Base-by-base conservation (phyloP, 805 yeast species). In the Teunomyces aglyptinius region DNA sequence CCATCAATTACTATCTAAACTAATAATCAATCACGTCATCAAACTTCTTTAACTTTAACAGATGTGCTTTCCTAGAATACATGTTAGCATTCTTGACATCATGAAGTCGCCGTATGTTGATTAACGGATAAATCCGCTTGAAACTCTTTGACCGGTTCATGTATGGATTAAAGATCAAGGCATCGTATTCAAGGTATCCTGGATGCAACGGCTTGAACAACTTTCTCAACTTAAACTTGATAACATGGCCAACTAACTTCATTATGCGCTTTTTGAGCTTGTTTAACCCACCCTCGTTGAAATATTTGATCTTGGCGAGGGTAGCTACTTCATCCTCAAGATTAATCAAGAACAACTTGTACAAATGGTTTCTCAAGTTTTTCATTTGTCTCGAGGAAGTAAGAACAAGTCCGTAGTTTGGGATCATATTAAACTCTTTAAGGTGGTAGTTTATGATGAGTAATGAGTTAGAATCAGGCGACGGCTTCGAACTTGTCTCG, bases 321-420 rank as follows among this genome's bases (percentile, higher is more conserved):
- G 65, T 64, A 29, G 71, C 74, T 19, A 70, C 57, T 49, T 66
- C 72, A 32, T 68, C 73, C 20, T 61, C 68, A 46, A 70, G 50
- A 53, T 72, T 72, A 38, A 67, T 61, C 49, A 69, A 48, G 42
- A 71, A 62, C 24, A 71, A 48, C 50, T 70, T 70, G 55, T 59
- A 63, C 27, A 72, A 52, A 46, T 72, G 76, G 26, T 58, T 60
- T 43, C 52, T 53, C 28, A 71, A 54, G 44, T 49, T 52, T 34
- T 52, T 56, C 49, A 51, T 48, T 39, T 63, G 67, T 19, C 54
- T 55, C 38, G 47, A 46, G 1, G 65, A 51, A 29, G 49, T 54
- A 41, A 66, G 46, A n/a, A 62, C 41, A 11, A 63, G 42, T 5
- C 64, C 65, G 46, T 63, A 67, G 48, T 65, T 61, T 1, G 76